A percentile compares a stretch with the other conserved stretches of the same genome.
phyloP scores from a whole-genome alignment of 257 asterid species.

The Primulina huaijiensis region DNA sequence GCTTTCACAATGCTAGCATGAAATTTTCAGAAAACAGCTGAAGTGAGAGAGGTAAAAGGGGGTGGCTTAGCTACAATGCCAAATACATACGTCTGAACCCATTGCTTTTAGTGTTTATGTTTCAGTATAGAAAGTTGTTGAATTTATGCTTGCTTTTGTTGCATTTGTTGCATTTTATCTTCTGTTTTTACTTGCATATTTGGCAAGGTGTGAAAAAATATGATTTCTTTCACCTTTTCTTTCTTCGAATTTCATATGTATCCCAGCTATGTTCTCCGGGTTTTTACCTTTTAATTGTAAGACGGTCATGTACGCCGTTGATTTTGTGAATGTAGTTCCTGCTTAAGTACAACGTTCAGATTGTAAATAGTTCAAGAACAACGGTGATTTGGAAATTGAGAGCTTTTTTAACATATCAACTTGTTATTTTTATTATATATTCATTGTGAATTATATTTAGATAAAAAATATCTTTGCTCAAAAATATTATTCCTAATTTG shows the following conservation, averaged over 20 bases:
- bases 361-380: too few species aligned
- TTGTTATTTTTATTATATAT: too few species aligned
- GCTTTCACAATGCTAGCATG: conserved; percentile 58
- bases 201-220: neutral
- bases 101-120: too few species aligned
- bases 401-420: too few species aligned
- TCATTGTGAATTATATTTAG: too few species aligned
- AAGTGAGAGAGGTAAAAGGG: conserved; percentile 57
- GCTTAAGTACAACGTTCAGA: too few species aligned
- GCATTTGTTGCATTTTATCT: too few species aligned
- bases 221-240: too few species aligned
- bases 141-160: neutral
- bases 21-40: conserved; percentile 73
- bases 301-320: neutral
- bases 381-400: too few species aligned
- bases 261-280: neutral
- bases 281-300: neutral
- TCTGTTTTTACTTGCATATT: neutral
- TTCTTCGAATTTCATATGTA: neutral
- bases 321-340: neutral
- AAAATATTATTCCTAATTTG: too few species aligned
- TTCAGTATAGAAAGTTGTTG: neutral
- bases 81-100: conserved; percentile 18
- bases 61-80: conserved; percentile 31
- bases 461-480: too few species aligned